Base-by-base conservation (phyloP, 257 asterid species). In the Nicotiana undulata region DNA sequence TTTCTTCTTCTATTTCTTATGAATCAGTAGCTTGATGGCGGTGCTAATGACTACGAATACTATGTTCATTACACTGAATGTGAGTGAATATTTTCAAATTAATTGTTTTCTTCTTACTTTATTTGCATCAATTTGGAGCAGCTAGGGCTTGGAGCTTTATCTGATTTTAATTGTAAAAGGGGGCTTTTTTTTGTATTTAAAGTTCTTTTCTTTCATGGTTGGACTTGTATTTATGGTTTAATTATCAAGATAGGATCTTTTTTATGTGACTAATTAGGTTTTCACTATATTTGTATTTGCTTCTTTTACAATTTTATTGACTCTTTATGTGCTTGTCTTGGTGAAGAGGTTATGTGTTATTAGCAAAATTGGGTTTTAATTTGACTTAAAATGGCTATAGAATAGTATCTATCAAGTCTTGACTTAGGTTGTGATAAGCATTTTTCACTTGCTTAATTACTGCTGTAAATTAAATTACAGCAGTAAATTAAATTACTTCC, bases 21-120 rank as follows among this genome's bases (percentile, higher is more conserved):
- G 32, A 31, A 31, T 3, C 32, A 3, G 32, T 31, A 31, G 32
- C 5, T 31, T 31, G 32, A 31, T 31, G 86, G 77, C 15, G 97
- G 93, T 32, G 34, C 86, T 60, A 89, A 83, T 80, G 95, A 92
- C 79, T 95, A 95, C 76, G 98, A 95, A 84, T 95, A 95, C 88
- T 95, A 95, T 86, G 98, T 95, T 24, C 98, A 95, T 91, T 95
- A 93, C 81, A 93, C 93, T 60, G 99, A 93, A 83, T 95, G 99
- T 95, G 86, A 88, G 98, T 51, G 6, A 40, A 10, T 6, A 52
- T 63, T 31, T 31, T 31, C 32, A 31, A 31, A 31, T n/a, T n/a
- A 31, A 28, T 29, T 1, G 20, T 20, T 31, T 68, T 31, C 61
- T 9, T 28, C 46, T 66, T 58, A 37, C 58, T n/a, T 32, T 29